Evolutionary conservation across 495 filamentous ascomycete species (phyloP), one percentile per base, ranked within the genome.

Genomic region (Jackrogersella multiformis): DNA sequence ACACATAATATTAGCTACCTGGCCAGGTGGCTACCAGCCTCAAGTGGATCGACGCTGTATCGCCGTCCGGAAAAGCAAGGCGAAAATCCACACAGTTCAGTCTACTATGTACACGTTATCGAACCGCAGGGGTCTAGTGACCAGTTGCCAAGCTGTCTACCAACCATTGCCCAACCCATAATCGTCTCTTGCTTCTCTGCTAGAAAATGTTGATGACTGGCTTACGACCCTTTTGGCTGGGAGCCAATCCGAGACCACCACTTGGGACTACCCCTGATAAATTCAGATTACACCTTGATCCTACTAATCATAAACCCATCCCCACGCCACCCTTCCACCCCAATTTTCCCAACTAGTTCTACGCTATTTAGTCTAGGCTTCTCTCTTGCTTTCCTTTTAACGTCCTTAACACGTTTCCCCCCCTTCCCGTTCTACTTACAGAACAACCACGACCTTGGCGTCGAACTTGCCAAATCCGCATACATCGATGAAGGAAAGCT

Each of bases 401-500:
- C 58, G 30, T 38, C 41, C 63, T 48, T 23, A 32, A 59, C 18
- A 60, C 55, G 10, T 56, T 59, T 35, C 36, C 26, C 39, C 61
- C 49, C 53, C 36, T 44, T 69, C 26, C 56, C 45, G 61, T 61
- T 68, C 58, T 71, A 41, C 32, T 63, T 72, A 63, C 66, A 68
- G 57, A 66, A 66, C 59, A 67, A 41, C 65, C 35, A 68, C 51
- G 70, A 75, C 73, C 55, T 73, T 73, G 70, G 73, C 70, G 64
- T 73, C 67, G 56, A 60, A 59, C 30, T 48, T 75, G 70, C 73
- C 70, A 73, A 75, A 64, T 60, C 56, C 60, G 66, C 70, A 69
- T 52, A 73, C 64, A 71, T 87, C 85, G 85, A 89, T 89, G 87
- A 87, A 86, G 85, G 80, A 88, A 81, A 79, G 80, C 77, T 85